These are phyloP conservation scores for Catunica adiposa DNA, from an alignment of 2,329 filamentous ascomycete genomes.

Conservation along the genomic window DNA sequence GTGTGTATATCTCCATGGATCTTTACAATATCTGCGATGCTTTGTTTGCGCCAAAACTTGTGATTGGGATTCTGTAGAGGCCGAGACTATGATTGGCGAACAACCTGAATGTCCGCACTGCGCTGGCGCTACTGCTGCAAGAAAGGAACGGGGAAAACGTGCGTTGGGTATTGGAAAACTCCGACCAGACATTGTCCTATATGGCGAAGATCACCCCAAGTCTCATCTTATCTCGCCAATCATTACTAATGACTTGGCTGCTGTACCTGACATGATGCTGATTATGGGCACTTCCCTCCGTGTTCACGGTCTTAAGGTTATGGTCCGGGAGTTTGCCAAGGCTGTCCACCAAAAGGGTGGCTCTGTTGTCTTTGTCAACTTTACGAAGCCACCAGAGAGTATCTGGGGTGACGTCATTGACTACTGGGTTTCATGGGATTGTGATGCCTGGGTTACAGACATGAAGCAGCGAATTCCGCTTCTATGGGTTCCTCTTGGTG, in stretches of 20 bases:
- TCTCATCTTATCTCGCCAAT: constrained; percentile 52
- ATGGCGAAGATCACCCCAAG: constrained; percentile 56
- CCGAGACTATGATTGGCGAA: constrained; percentile 42
- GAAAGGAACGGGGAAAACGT: constrained; percentile 49
- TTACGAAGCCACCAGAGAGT: constrained; percentile 55
- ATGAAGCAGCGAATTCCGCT: constrained; percentile 40
- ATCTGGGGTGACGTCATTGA: constrained; percentile 58
- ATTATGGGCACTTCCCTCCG: constrained; percentile 56
- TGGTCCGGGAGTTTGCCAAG: constrained; percentile 56
- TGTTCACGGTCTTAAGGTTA: constrained; percentile 54
- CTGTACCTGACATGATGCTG: constrained; percentile 49
- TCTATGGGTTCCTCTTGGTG: constrained; percentile 38
- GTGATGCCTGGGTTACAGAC: constrained; percentile 54
- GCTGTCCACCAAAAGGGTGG: constrained; percentile 51
- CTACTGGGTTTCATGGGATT: constrained; percentile 61
- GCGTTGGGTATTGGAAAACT: constrained; percentile 51
- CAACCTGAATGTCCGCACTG: constrained; percentile 54
- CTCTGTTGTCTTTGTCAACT: constrained; percentile 57
- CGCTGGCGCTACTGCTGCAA: constrained; percentile 41
- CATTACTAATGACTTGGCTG: constrained; percentile 47
- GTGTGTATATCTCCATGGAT: constrained; percentile 56
- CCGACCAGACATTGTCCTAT: constrained; percentile 56
- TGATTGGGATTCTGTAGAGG: constrained; percentile 42
- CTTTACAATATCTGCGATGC: constrained; percentile 47
- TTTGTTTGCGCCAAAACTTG: constrained; percentile 41